These are phyloP conservation scores for Eutrema japonicum DNA, from an alignment of 345 rosid genomes.

Conservation along the genomic window DNA sequence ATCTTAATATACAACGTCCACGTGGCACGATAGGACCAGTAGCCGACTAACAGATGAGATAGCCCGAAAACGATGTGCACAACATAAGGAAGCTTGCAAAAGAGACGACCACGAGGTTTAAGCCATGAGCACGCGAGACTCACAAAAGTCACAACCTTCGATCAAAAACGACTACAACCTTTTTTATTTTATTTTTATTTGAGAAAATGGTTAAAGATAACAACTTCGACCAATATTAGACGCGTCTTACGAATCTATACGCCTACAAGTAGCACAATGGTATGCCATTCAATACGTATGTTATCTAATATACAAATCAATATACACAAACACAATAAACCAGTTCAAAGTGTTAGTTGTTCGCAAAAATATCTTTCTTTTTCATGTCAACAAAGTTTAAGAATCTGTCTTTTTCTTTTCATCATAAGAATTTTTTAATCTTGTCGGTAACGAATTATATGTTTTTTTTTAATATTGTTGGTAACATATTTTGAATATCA, in stretches of 20 bases:
- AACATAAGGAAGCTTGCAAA: slow-evolving; percentile 11
- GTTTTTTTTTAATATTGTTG: too few relatives aligned
- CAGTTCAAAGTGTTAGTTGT: background rate
- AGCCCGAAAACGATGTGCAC: slow-evolving; percentile 8
- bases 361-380: too few relatives aligned
- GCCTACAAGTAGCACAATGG: background rate
- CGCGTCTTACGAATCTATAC: background rate
- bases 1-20: background rate
- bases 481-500: too few relatives aligned
- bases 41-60: background rate
- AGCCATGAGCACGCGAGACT: background rate
- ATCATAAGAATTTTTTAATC: too few relatives aligned
- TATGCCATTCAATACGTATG: background rate
- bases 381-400: too few relatives aligned
- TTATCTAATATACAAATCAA: too few relatives aligned
- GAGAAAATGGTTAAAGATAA: background rate
- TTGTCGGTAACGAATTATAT: too few relatives aligned
- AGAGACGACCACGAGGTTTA: slow-evolving; percentile 15
- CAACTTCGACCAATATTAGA: slow-evolving; percentile 2
- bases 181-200: too few relatives aligned
- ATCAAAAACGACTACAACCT: background rate
- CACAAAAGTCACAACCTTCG: background rate
- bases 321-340: background rate
- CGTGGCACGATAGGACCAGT: slow-evolving; percentile 7
- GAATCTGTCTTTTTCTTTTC: too few relatives aligned